Evolutionary conservation across 1,139 yeast genomes (phyloP), one percentile per base, ranked within the genome.

Genomic region (Zhuliangozyma blackwelliae): DNA sequence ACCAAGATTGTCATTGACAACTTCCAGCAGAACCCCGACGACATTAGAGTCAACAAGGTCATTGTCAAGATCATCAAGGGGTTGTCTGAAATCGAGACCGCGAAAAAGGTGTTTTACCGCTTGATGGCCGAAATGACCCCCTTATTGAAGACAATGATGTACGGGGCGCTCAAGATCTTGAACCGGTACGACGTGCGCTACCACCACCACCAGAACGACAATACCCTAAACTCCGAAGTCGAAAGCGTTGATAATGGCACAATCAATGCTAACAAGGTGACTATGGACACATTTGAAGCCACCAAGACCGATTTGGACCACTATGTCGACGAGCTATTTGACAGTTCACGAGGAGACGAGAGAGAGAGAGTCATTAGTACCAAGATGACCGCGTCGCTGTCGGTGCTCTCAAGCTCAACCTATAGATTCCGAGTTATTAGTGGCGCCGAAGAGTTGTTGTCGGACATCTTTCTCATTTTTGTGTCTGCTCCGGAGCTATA

Each of bases 61-160:
- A 45, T 68, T 7, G 61, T 72, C 2, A 72, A 70, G 40, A 64
- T 72, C 2, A 50, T 74, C 3, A 60, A 61, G 34, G 63, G 65
- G 2, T 52, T 65, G 35, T 54, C 68, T 2, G 70, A 63, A 37
- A 51, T 57, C 34, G 55, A 57, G 12, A 50, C 50, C 5, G 61
- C 64, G 4, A 34, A 34, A n/a, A 42, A 40, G 1, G 44, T 52
- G 5, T 68, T 64, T 40, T 29, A 43, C 16, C 33, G 38, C 3
- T 36, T 65, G 7, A 58, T 68, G 53, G 37, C 33, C 9, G 43
- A 45, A 19, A 48, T 68, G 29, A 41, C 57, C 1, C 27, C 39
- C 5, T 51, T 50, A 5, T 50, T 67, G 34, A 65, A 61, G 40
- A 39, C 47, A 5, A 56, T 65, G 59, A 45, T 61, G 5, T 61